Evolutionary conservation across 306 rosid genomes (phyloP).

Genomic region (Vachellia pachyceras): DNA sequence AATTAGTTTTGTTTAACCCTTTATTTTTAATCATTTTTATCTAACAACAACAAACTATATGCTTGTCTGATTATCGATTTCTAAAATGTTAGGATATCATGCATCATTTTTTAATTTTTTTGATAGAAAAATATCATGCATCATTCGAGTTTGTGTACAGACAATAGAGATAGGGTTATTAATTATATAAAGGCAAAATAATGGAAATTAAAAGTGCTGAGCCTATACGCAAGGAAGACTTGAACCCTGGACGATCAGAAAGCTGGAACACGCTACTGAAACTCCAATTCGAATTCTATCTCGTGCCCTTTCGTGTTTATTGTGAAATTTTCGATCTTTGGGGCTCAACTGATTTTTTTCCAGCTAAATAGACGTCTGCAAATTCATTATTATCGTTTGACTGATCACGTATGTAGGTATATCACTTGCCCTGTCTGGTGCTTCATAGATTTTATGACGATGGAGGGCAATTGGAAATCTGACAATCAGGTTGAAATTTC

Average conservation of each 20-base stretch:
- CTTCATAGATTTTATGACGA: constrained; percentile 31
- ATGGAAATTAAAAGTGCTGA: too few relatives aligned
- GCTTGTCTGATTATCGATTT: too few relatives aligned
- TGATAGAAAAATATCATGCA: too few relatives aligned
- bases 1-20: too few relatives aligned
- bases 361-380: not conserved
- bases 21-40: too few relatives aligned
- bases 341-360: not conserved
- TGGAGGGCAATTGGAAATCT: constrained; percentile 44
- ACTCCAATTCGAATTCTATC: constrained; percentile 35
- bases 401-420: constrained; percentile 23
- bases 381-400: not conserved
- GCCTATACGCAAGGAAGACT: too few relatives aligned
- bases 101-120: too few relatives aligned
- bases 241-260: constrained; percentile 6
- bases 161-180: too few relatives aligned
- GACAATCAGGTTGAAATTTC: constrained; percentile 35
- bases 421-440: constrained; percentile 31
- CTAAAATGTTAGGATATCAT: too few relatives aligned
- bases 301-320: constrained; percentile 19
- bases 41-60: too few relatives aligned
- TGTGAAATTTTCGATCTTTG: constrained; percentile 39
- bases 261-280: constrained; percentile 39
- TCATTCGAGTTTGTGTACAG: too few relatives aligned
- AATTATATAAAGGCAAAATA: too few relatives aligned